A percentile compares a stretch with the other conserved stretches of the same genome.
Evolutionary conservation across 2,329 filamentous ascomycete genomes (phyloP).

Genomic region (Ceratocystiopsis sp.): DNA sequence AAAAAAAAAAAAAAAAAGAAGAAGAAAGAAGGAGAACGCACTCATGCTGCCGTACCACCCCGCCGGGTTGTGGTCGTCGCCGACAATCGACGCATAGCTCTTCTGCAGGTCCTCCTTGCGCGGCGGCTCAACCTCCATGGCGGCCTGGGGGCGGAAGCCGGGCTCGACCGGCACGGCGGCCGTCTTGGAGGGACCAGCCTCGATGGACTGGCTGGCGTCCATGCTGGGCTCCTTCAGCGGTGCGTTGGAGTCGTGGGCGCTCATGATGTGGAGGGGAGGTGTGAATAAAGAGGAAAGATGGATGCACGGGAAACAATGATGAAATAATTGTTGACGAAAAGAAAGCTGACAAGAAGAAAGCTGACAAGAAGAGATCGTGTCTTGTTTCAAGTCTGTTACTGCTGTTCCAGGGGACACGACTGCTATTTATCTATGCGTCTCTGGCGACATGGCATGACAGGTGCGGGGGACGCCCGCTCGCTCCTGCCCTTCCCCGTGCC

Average conservation of each 20-base stretch:
- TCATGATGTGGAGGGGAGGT: background rate
- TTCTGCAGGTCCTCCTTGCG: conserved; percentile 70
- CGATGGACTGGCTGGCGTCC: no score
- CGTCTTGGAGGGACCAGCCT: background rate
- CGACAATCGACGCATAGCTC: conserved; percentile 51
- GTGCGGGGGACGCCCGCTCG: no score
- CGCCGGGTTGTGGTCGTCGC: conserved; percentile 50
- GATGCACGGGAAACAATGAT: no score
- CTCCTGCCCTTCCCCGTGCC: no score
- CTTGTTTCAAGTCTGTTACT: no score
- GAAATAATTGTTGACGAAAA: no score
- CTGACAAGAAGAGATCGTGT: no score
- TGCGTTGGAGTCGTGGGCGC: background rate
- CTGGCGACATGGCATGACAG: no score
- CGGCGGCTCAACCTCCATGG: conserved; percentile 62
- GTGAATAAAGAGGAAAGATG: no score
- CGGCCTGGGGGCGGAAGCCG: conserved; percentile 32
- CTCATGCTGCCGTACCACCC: conserved; percentile 86
- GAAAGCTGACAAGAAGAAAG: background rate
- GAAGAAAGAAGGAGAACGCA: conserved; percentile 25
- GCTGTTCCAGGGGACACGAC: no score
- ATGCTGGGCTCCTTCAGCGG: background rate
- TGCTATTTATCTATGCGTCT: no score
- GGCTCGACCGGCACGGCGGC: background rate
- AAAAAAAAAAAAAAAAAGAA: background rate